A percentile compares a stretch with the other conserved stretches of the same genome.
Evolutionary conservation across 164 flowering plant species (phyloP).

Genomic region (Stephania japonica): DNA sequence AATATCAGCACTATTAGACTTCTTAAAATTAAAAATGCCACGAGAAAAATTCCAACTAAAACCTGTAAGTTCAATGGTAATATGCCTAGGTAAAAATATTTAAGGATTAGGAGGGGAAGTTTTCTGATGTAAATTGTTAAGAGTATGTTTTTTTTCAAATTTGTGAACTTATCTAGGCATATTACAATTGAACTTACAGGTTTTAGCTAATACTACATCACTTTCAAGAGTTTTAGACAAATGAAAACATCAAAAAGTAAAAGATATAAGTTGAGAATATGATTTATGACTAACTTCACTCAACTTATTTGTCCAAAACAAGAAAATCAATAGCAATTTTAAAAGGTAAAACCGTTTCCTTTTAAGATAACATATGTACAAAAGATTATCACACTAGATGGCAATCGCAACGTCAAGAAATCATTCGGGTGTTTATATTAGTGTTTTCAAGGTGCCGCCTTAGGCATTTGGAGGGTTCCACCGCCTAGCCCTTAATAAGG

Average conservation of each 20-base stretch:
- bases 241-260: too few relatives aligned
- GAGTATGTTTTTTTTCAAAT: neutral
- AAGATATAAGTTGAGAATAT: too few relatives aligned
- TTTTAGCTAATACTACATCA: too few relatives aligned
- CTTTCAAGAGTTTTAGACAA: too few relatives aligned
- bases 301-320: neutral
- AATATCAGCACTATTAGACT: neutral
- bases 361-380: neutral
- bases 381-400: neutral
- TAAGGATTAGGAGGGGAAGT: neutral
- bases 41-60: neutral
- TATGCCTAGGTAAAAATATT: neutral
- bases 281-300: neutral
- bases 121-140: neutral
- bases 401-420: neutral
- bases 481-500: too few relatives aligned
- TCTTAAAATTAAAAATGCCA: neutral
- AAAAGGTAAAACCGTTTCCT: neutral
- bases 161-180: neutral
- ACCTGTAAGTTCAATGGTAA: neutral
- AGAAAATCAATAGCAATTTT: neutral
- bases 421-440: neutral
- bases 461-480: too few relatives aligned
- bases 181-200: too few relatives aligned
- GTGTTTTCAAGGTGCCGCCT: too few relatives aligned